Conservation (phyloP, 257 asterid species). For the Capsicum chinense region DNA sequence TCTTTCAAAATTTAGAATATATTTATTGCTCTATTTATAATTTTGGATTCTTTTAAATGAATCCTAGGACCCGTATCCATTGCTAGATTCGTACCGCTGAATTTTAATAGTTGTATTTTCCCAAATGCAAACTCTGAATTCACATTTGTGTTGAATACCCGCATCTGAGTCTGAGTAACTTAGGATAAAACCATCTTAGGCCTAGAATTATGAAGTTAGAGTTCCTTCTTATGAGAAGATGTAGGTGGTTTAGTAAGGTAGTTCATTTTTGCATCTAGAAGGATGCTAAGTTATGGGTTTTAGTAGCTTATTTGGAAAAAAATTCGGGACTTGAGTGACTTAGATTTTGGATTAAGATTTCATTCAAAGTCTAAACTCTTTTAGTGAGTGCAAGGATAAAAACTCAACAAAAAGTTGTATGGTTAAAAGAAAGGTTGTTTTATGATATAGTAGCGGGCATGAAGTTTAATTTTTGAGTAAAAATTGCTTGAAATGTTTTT, state of each 20-base stretch:
- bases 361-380: not conserved
- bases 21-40: no score
- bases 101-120: no score
- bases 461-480: not conserved
- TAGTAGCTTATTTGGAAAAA: not conserved
- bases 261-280: not conserved
- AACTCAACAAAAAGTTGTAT: not conserved
- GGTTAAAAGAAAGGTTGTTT: not conserved
- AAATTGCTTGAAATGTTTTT: not conserved
- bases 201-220: conserved; percentile 17
- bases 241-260: not conserved
- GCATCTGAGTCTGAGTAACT: no score
- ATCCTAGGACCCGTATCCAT: no score
- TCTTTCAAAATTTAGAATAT: no score
- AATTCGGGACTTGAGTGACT: not conserved
- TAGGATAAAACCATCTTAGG: not conserved
- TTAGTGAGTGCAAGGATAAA: not conserved
- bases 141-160: no score
- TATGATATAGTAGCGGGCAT: not conserved
- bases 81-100: no score
- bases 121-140: no score
- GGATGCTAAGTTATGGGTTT: not conserved
- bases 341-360: not conserved
- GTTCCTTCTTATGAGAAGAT: not conserved
- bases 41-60: no score